Conservation (phyloP, 2,329 filamentous ascomycete genomes). For the Aureobasidium subglaciale region DNA sequence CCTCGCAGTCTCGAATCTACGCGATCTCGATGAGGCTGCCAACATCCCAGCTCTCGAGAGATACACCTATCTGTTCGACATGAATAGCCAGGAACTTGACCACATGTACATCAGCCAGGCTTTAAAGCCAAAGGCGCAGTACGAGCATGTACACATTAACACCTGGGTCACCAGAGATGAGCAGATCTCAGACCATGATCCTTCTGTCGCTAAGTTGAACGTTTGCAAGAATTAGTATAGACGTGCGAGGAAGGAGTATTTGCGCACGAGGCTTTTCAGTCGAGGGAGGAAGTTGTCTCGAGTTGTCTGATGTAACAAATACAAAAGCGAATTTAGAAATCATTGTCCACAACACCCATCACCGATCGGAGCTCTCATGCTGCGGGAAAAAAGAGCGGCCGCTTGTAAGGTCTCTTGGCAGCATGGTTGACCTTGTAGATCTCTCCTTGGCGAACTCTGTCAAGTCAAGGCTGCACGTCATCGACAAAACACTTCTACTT, state of each 20-base stretch:
- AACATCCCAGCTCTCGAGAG: slow-evolving; percentile 49
- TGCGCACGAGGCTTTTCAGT: background rate
- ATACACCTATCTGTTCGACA: slow-evolving; percentile 65
- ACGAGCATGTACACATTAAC: slow-evolving; percentile 65
- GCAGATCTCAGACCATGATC: slow-evolving; percentile 62
- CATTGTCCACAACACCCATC: no score
- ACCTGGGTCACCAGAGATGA: slow-evolving; percentile 55
- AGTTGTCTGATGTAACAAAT: no score
- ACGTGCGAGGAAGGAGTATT: background rate
- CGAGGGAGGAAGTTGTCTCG: no score
- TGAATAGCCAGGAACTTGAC: slow-evolving; percentile 63
- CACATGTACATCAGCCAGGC: slow-evolving; percentile 60
- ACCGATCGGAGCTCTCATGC: no score
- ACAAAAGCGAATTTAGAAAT: no score
- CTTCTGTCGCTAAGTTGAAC: slow-evolving; percentile 56
- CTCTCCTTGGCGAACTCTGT: background rate
- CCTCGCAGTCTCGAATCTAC: slow-evolving; percentile 45
- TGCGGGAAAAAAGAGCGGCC: no score
- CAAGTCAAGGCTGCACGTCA: background rate
- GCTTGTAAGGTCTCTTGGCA: background rate
- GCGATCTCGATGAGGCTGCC: slow-evolving; percentile 56
- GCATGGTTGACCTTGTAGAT: background rate
- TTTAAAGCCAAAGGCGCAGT: slow-evolving; percentile 39
- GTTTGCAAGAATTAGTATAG: slow-evolving; percentile 40
- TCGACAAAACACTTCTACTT: background rate